Conservation (phyloP, 805 yeast species). For the Candida adriatica region DNA sequence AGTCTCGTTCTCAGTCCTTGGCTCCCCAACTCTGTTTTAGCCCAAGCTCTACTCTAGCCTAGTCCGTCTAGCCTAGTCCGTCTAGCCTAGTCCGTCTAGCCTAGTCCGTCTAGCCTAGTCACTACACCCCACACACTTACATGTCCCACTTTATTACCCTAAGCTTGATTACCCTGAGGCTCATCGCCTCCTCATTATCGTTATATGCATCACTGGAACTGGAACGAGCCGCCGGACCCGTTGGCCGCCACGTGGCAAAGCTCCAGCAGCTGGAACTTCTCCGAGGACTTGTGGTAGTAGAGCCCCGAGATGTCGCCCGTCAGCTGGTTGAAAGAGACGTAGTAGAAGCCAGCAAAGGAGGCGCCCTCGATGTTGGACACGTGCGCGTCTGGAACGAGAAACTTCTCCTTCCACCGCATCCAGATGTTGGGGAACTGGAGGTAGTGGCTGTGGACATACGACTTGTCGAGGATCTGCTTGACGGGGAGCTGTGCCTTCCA, state of each 20-base stretch:
- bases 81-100: too few species aligned
- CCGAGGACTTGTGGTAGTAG: slow-evolving; percentile 76
- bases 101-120: too few species aligned
- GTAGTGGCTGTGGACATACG: slow-evolving; percentile 24
- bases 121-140: too few species aligned
- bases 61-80: too few species aligned
- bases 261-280: slow-evolving; percentile 68
- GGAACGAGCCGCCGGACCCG: slow-evolving; percentile 9
- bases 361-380: slow-evolving; percentile 52
- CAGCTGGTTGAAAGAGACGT: slow-evolving; percentile 71
- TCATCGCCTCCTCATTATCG: too few species aligned
- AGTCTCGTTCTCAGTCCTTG: too few species aligned
- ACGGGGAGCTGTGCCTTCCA: slow-evolving; percentile 28
- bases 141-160: too few species aligned
- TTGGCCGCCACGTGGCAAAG: slow-evolving; percentile 25
- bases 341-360: slow-evolving; percentile 89
- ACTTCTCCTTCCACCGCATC: slow-evolving; percentile 95
- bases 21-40: too few species aligned
- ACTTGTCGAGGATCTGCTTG: slow-evolving; percentile 12
- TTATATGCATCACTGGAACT: slow-evolving; percentile 14
- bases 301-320: slow-evolving; percentile 75
- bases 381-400: slow-evolving; percentile 73
- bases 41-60: too few species aligned
- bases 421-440: slow-evolving; percentile 46
- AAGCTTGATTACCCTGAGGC: too few species aligned